phyloP scores from a whole-genome alignment of 2,329 filamentous ascomycete genomes.

The Juglanconis oblonga region DNA sequence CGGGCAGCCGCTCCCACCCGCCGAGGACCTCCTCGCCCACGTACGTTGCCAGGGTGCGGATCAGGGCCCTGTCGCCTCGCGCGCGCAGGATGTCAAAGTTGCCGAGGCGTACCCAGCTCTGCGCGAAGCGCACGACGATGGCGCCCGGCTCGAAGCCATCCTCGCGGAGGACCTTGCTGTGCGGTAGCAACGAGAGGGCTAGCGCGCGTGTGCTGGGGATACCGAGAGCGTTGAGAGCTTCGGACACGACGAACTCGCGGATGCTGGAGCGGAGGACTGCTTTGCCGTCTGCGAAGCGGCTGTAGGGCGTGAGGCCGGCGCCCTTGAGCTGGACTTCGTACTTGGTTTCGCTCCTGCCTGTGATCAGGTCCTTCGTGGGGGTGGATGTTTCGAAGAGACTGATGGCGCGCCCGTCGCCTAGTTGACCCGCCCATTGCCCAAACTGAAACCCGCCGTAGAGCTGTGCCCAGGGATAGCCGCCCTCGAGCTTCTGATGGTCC shows the following conservation, averaged over 20 bases:
- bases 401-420: conserved; percentile 92
- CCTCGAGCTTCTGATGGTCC: conserved; percentile 61
- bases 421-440: conserved; percentile 91
- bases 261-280: conserved; percentile 91
- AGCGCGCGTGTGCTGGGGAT: conserved; percentile 87
- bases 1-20: conserved; percentile 83
- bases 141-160: conserved; percentile 86
- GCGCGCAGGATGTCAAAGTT: conserved; percentile 90
- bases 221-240: conserved; percentile 78
- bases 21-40: conserved; percentile 83
- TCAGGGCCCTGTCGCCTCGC: conserved; percentile 72
- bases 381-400: conserved; percentile 89
- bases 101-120: conserved; percentile 89
- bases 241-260: conserved; percentile 88
- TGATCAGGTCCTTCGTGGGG: conserved; percentile 53
- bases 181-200: conserved; percentile 73
- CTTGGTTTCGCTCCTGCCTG: conserved; percentile 34
- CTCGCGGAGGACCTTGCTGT: conserved; percentile 64
- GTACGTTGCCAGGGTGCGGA: conserved; percentile 75
- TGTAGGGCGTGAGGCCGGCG: conserved; percentile 90
- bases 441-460: conserved; percentile 86
- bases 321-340: conserved; percentile 96
- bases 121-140: conserved; percentile 87
- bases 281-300: conserved; percentile 92
- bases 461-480: conserved; percentile 95